Conservation (phyloP, 2,329 filamentous ascomycete genomes). For the Akanthomyces uredinophilus region DNA sequence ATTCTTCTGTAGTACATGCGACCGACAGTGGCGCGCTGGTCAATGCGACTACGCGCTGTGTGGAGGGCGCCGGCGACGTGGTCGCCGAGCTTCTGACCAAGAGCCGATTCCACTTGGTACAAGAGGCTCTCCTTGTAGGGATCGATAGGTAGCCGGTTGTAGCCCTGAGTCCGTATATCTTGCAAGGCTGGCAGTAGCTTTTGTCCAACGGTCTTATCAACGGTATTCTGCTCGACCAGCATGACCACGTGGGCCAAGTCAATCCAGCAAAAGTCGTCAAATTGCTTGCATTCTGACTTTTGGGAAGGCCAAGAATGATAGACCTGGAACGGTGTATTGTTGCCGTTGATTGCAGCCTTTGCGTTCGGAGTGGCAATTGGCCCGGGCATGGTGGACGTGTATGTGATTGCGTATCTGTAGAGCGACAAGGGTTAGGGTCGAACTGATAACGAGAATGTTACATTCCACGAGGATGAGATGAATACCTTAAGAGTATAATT, state of each 20-base stretch:
- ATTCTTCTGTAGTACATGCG: conserved; percentile 14
- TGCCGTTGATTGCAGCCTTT: neutral
- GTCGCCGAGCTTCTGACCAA: conserved; percentile 13
- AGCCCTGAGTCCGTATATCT: conserved; percentile 10
- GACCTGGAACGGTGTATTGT: conserved; percentile 3
- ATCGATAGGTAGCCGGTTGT: conserved; percentile 10
- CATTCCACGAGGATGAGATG: neutral
- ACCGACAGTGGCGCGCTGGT: conserved; percentile 17
- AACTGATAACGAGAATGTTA: neutral
- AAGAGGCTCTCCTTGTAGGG: conserved; percentile 15
- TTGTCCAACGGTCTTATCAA: conserved; percentile 5
- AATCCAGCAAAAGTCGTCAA: conserved; percentile 17
- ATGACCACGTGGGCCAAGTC: conserved; percentile 18
- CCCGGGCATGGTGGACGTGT: neutral
- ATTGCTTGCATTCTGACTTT: conserved; percentile 15
- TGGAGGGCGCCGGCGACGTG: conserved; percentile 17
- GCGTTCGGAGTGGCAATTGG: neutral
- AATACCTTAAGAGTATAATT: conserved; percentile 5
- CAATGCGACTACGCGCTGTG: conserved; percentile 17
- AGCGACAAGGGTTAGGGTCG: neutral
- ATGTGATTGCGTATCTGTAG: neutral
- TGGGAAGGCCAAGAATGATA: conserved; percentile 17
- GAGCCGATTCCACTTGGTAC: conserved; percentile 11
- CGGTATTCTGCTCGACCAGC: conserved; percentile 15
- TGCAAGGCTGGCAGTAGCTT: conserved; percentile 11